Evolutionary conservation across 202 grass and related monocot genomes (phyloP).

Genomic region (Elaeis oleifera): DNA sequence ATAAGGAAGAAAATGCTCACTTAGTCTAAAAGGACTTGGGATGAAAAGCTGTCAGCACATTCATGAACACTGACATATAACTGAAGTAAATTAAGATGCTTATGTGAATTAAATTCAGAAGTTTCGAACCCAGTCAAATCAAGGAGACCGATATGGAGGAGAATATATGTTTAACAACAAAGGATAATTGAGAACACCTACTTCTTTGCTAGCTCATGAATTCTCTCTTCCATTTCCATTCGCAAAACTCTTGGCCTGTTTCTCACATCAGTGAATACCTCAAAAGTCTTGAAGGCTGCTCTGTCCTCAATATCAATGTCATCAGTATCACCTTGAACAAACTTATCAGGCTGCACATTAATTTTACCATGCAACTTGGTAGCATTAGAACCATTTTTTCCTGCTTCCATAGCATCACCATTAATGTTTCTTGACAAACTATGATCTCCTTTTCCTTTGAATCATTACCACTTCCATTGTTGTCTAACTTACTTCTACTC

Average conservation of each 20-base stretch:
- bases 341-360: constrained; percentile 25
- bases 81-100: too few relatives aligned
- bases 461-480: constrained; percentile 15
- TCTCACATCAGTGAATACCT: constrained; percentile 79
- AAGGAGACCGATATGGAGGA: too few relatives aligned
- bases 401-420: constrained; percentile 16
- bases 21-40: too few relatives aligned
- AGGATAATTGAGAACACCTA: constrained; percentile 27
- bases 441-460: constrained; percentile 19
- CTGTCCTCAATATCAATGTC: constrained; percentile 41
- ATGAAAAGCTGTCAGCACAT: too few relatives aligned
- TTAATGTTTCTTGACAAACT: constrained; percentile 23
- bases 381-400: constrained; percentile 22
- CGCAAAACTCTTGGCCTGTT: constrained; percentile 76
- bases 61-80: too few relatives aligned
- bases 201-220: constrained; percentile 65
- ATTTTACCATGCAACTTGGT: constrained; percentile 19
- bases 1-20: too few relatives aligned
- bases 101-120: too few relatives aligned
- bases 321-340: constrained; percentile 28
- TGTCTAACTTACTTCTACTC: constrained; percentile 16
- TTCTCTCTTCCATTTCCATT: constrained; percentile 94
- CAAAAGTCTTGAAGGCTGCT: constrained; percentile 87
- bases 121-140: too few relatives aligned
- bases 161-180: background rate